Evolutionary conservation across 2,329 filamentous ascomycete species (phyloP).

Genomic region (Colletotrichum sp.): DNA sequence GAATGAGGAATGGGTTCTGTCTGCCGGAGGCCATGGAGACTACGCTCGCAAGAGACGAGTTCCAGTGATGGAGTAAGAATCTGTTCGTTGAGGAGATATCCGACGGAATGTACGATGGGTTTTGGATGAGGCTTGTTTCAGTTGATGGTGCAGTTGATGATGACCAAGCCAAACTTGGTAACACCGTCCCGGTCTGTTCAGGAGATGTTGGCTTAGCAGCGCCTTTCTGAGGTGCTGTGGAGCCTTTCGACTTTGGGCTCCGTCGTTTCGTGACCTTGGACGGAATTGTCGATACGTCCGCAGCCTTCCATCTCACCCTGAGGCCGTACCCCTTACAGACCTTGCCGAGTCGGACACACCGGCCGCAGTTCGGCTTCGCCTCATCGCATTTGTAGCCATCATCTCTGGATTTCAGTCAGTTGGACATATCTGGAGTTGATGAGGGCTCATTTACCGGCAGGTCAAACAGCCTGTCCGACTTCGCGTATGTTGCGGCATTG

Average conservation of each 20-base stretch:
- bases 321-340: constrained; percentile 35
- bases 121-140: not conserved
- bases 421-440: fast-evolving
- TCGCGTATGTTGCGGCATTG: constrained; percentile 8
- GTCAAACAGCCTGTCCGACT: constrained; percentile 16
- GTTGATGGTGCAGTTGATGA: not conserved
- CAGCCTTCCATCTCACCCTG: constrained; percentile 30
- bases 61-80: constrained; percentile 34
- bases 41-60: constrained; percentile 26
- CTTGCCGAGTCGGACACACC: constrained; percentile 34
- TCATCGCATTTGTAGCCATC: constrained; percentile 40
- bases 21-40: constrained; percentile 31
- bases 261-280: not conserved
- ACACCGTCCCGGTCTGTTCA: fast-evolving
- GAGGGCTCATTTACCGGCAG: not conserved
- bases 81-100: constrained; percentile 8
- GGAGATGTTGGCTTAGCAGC: fast-evolving
- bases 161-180: not conserved
- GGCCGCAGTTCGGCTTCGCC: constrained; percentile 31
- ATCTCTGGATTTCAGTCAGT: constrained; percentile 20
- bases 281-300: not conserved
- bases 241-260: not conserved
- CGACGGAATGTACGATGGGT: not conserved
- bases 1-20: constrained; percentile 32
- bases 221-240: fast-evolving